Conservation (phyloP, 106 monocot species). For the Phalaenopsis equestris region DNA sequence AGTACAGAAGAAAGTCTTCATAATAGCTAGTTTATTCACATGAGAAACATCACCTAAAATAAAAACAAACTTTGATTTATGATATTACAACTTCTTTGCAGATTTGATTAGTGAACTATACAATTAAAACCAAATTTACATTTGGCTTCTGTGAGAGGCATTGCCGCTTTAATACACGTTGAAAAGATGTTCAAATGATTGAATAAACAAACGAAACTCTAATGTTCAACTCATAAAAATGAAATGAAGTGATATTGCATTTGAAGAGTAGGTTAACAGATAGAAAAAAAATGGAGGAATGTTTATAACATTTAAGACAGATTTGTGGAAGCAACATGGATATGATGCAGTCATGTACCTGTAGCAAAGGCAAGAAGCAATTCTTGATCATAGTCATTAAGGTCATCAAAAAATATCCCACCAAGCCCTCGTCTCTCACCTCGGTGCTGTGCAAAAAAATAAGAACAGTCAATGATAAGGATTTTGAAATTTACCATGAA, state of each 20-base stretch:
- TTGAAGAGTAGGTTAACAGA: neutral
- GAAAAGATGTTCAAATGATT: neutral
- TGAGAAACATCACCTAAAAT: neutral
- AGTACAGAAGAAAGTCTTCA: too few relatives aligned
- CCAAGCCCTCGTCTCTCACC: conserved; percentile 95
- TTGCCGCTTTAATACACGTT: neutral
- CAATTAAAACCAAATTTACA: neutral
- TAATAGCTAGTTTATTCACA: too few relatives aligned
- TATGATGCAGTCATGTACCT: conserved; percentile 30
- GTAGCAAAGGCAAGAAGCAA: conserved; percentile 91
- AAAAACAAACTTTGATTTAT: neutral
- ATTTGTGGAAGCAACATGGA: neutral
- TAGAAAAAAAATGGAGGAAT: neutral
- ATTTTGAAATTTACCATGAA: neutral
- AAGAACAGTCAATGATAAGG: conserved; percentile 9
- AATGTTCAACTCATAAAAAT: neutral
- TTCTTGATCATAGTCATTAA: conserved; percentile 95
- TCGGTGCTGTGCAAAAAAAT: conserved; percentile 66
- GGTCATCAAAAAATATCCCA: conserved; percentile 98
- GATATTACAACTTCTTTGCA: neutral
- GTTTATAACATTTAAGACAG: neutral
- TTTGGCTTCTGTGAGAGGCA: neutral
- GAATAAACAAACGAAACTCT: neutral
- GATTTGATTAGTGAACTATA: neutral
- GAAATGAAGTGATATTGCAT: neutral